Base-by-base conservation (phyloP, 164 flowering plant genomes). In the Chimonanthus salicifolius region DNA sequence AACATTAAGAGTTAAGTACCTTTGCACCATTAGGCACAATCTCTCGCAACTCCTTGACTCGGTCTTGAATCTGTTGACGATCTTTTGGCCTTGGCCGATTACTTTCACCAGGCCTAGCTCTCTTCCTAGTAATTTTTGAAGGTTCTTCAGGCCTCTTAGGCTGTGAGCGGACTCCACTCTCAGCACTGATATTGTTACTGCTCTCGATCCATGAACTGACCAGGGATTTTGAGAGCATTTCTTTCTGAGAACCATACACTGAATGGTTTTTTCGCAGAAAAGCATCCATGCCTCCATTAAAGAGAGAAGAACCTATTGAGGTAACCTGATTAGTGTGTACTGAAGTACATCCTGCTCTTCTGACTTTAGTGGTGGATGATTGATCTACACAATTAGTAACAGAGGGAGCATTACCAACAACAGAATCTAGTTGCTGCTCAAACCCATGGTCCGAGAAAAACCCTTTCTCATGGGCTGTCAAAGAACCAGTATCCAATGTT, bases 11-110 rank as follows among this genome's bases (percentile, higher is more conserved):
- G 33, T 4, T 62, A 5, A 49, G 71, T 74, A 94, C 99, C 90
- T 96, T 96, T 71, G 92, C 93, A 15, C 95, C 97, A 84, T 90
- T 91, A 15, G 99, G 99, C 74, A 96, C 95, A 72, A 96, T 92
- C 71, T 92, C 97, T 18, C 99, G 84, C 77, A 96, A 78, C 80
- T 96, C 99, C 76, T 90, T 91, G 65, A 96, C 88, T 54, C 98
- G 97, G 79, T 96, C 99, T 85, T 96, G 99, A 70, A 96, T 92
- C 97, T 90, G 88, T 79, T 96, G 99, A 21, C 99, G 97, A 87
- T 96, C 99, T 76, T 96, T 96, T 48, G 99, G 99, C 82, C 99
- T 85, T 47, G 99, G 99, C 72, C 97, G 83, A 49, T 93, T 90
- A 70, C 84, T 94, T 79, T 96, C 99, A 58, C 99, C 97, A 76